Conservation (phyloP, 495 filamentous ascomycete genomes). For the Aspergillus bertholletiae region DNA sequence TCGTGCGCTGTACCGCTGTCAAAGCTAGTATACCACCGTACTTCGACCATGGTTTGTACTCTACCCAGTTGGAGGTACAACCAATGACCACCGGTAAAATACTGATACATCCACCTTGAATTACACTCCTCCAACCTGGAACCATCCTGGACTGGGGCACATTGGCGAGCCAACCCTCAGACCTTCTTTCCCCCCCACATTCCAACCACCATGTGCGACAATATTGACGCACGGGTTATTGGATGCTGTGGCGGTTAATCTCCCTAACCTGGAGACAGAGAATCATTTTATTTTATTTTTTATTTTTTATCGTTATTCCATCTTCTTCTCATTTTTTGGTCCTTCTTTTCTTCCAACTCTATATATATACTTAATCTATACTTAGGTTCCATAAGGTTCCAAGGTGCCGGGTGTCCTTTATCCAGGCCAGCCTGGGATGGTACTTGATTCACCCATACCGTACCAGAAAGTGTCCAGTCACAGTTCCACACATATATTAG, state of each 20-base stretch:
- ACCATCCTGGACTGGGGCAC: too few relatives aligned
- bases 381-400: too few relatives aligned
- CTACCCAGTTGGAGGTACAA: background rate
- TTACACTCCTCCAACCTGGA: too few relatives aligned
- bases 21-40: background rate
- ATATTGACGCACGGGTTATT: background rate
- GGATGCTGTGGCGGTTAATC: too few relatives aligned
- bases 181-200: conserved; percentile 1
- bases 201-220: background rate
- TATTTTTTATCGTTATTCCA: background rate
- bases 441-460: background rate
- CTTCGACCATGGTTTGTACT: too few relatives aligned
- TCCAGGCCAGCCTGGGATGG: background rate
- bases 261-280: too few relatives aligned
- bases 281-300: background rate
- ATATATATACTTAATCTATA: too few relatives aligned
- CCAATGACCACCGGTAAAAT: background rate
- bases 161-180: background rate
- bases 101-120: background rate
- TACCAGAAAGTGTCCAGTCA: too few relatives aligned
- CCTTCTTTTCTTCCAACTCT: too few relatives aligned
- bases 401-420: background rate
- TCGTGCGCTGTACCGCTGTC: too few relatives aligned
- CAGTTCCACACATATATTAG: too few relatives aligned
- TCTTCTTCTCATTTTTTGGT: background rate